Percentiles rank a stretch among this genome's conserved stretches.
Conservation (phyloP, 2,329 filamentous ascomycete species). For the Aspergillus flavus region DNA sequence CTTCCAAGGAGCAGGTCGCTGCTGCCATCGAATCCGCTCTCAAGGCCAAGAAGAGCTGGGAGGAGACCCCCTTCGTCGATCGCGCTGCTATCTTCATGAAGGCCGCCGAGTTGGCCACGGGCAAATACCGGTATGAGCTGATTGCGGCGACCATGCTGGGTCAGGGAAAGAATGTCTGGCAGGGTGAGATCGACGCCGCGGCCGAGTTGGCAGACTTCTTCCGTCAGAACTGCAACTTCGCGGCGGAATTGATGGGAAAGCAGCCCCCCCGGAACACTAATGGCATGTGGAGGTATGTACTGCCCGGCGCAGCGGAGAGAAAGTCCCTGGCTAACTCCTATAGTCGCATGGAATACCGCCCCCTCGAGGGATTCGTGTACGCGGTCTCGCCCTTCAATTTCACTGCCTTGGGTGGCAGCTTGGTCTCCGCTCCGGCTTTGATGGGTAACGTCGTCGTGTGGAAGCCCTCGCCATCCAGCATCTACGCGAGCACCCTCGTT, state of each 20-base stretch:
- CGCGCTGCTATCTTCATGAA: conserved; percentile 90
- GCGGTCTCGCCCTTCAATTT: conserved; percentile 96
- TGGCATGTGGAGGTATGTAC: conserved; percentile 76
- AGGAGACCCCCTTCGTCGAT: conserved; percentile 81
- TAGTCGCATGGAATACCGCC: conserved; percentile 77
- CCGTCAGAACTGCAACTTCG: conserved; percentile 66
- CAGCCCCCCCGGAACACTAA: conserved; percentile 81
- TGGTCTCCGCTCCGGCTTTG: conserved; percentile 78
- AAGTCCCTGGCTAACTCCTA: neutral
- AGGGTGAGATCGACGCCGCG: conserved; percentile 91
- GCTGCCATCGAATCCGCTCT: conserved; percentile 80
- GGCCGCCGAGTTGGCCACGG: conserved; percentile 82
- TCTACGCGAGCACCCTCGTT: conserved; percentile 83
- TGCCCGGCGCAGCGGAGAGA: neutral
- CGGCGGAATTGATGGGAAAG: conserved; percentile 80
- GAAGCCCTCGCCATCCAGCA: conserved; percentile 88
- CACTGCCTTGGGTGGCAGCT: conserved; percentile 87
- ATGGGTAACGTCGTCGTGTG: conserved; percentile 95
- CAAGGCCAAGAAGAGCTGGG: conserved; percentile 80
- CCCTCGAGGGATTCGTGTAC: conserved; percentile 92
- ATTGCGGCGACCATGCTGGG: conserved; percentile 94
- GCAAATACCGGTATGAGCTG: conserved; percentile 91
- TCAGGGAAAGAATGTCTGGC: conserved; percentile 96
- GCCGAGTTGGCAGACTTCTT: conserved; percentile 90
- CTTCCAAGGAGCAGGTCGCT: conserved; percentile 71